Evolutionary conservation across 2,329 filamentous ascomycete species (phyloP).

Genomic region (Helotiales sp.): DNA sequence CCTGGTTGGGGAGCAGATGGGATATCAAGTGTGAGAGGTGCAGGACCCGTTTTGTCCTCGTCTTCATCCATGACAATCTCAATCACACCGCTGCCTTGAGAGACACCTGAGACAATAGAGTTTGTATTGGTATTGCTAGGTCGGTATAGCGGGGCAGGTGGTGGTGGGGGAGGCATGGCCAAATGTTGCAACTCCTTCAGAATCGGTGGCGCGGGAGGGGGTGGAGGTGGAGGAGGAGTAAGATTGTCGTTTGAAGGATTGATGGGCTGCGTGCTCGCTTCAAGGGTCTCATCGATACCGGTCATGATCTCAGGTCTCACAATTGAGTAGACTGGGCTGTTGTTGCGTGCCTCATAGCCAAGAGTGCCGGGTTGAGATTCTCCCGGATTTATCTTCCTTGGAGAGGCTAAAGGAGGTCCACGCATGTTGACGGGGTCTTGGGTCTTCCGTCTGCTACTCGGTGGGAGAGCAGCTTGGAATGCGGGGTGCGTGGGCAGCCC

Average conservation of each 20-base stretch:
- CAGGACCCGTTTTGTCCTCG: slow-evolving; percentile 24
- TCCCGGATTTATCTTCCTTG: slow-evolving; percentile 33
- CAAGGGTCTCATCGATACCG: slow-evolving; percentile 48
- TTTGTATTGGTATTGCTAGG: slow-evolving; percentile 32
- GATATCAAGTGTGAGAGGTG: slow-evolving; percentile 16
- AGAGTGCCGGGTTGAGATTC: slow-evolving; percentile 34
- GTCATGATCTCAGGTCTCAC: slow-evolving; percentile 34
- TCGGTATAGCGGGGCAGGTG: slow-evolving; percentile 57
- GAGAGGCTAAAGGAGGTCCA: slow-evolving; percentile 21
- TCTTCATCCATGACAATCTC: slow-evolving; percentile 67
- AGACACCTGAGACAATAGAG: slow-evolving; percentile 39
- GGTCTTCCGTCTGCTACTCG: slow-evolving; percentile 34
- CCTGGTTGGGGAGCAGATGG: slow-evolving; percentile 44
- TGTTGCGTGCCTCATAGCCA: slow-evolving; percentile 32
- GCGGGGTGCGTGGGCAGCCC: slow-evolving; percentile 42
- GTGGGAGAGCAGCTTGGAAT: slow-evolving; percentile 39
- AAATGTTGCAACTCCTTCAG: slow-evolving; percentile 64
- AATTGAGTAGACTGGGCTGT: slow-evolving; percentile 27
- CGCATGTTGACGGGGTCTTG: slow-evolving; percentile 23
- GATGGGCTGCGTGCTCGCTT: slow-evolving; percentile 38
- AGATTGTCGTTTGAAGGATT: slow-evolving; percentile 51
- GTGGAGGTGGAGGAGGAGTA: slow-evolving; percentile 52
- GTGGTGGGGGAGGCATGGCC: slow-evolving; percentile 60
- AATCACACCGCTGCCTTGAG: slow-evolving; percentile 56
- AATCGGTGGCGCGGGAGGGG: slow-evolving; percentile 51